Evolutionary conservation across 139 green algal genomes (phyloP).

Genomic region (Zygnema cylindricum): DNA sequence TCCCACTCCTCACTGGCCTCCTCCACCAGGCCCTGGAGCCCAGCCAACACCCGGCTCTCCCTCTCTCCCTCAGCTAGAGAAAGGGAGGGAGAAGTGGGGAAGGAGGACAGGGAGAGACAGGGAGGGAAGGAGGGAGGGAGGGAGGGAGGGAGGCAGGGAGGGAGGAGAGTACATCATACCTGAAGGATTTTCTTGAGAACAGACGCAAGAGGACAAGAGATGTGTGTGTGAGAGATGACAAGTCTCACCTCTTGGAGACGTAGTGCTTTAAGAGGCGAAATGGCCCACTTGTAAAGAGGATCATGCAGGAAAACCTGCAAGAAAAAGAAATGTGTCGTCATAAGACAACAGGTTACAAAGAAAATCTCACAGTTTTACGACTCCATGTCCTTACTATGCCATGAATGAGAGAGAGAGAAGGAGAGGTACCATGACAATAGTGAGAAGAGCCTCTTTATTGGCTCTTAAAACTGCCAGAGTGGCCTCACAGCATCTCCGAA

Average conservation of each 20-base stretch:
- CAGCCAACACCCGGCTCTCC: neutral
- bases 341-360: neutral
- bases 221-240: too few species aligned
- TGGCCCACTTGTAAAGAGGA: slow-evolving; percentile 86
- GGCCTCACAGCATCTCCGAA: slow-evolving; percentile 89
- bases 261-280: slow-evolving; percentile 57
- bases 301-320: slow-evolving; percentile 86
- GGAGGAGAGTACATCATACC: too few species aligned
- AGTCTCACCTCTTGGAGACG: slow-evolving; percentile 44
- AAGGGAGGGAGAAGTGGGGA: too few species aligned
- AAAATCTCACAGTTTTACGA: neutral
- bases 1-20: neutral
- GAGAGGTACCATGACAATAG: slow-evolving; percentile 63
- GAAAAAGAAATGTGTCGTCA: neutral
- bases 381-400: neutral
- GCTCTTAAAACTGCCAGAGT: slow-evolving; percentile 75
- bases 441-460: slow-evolving; percentile 59
- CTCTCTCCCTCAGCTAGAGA: too few species aligned
- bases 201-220: too few species aligned
- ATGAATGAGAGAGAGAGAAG: neutral
- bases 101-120: too few species aligned
- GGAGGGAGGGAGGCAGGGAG: neutral
- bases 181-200: too few species aligned
- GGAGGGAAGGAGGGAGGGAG: neutral
- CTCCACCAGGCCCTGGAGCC: slow-evolving; percentile 17